A percentile compares a stretch with the other conserved stretches of the same genome.
Conservation (phyloP, 2,329 filamentous ascomycete genomes). For the Lachnellula occidentalis region DNA sequence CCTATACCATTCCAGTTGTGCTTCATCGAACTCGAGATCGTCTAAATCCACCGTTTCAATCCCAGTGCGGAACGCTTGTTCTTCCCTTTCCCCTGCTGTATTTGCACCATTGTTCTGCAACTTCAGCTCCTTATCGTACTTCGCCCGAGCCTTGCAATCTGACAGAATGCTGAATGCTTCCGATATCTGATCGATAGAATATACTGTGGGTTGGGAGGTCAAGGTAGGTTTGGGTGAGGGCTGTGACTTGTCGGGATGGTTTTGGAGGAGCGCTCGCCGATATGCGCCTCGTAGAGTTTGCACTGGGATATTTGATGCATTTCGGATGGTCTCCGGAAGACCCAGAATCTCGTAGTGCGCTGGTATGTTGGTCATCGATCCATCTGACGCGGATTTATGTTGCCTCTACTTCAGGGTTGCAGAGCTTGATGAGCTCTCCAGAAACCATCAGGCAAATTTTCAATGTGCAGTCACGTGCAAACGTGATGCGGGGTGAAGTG, state of each 20-base stretch:
- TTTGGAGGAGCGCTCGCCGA: conserved; percentile 55
- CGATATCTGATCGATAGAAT: conserved; percentile 59
- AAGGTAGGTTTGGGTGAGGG: conserved; percentile 5
- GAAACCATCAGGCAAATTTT: too few relatives aligned
- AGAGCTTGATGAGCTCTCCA: neutral
- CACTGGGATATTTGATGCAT: conserved; percentile 38
- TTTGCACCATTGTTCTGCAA: conserved; percentile 19
- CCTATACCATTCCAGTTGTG: conserved; percentile 44
- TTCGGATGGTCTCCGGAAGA: conserved; percentile 45
- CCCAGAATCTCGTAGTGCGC: conserved; percentile 59
- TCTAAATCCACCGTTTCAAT: conserved; percentile 62
- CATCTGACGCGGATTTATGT: conserved; percentile 10
- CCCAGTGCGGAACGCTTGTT: conserved; percentile 46
- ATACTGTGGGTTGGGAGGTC: conserved; percentile 25
- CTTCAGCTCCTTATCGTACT: conserved; percentile 50
- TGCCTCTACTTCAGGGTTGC: neutral
- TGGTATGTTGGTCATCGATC: conserved; percentile 29
- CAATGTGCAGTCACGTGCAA: neutral
- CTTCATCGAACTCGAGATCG: conserved; percentile 52
- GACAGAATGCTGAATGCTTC: conserved; percentile 53
- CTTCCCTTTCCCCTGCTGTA: conserved; percentile 10
- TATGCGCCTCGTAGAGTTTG: conserved; percentile 57
- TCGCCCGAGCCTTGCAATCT: conserved; percentile 40
- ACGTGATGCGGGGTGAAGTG: too few relatives aligned
- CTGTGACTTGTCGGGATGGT: conserved; percentile 48